Evolutionary conservation across 768 basidiomycete species (phyloP), one percentile per base, ranked within the genome.

Genomic region (Pseudohyphozyma bogoriensis): DNA sequence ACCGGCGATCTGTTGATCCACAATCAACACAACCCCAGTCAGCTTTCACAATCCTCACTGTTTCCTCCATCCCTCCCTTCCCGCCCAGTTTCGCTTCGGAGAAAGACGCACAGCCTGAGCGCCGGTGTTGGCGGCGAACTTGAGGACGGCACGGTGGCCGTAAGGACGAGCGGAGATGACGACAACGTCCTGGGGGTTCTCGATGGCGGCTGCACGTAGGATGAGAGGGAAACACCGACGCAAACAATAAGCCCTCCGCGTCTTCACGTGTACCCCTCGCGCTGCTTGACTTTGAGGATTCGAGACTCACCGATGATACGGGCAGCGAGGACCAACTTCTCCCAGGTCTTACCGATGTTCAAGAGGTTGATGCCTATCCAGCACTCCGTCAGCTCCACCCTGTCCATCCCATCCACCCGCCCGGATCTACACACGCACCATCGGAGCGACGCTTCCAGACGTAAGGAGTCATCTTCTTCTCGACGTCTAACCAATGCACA

Each of bases 331-430:
- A 97, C 91, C 67, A 99, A 83, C 78, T 99, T 99, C 78, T 96
- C 93, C 92, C 92, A 97, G 67, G 93, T 99, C 83, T 97, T 99
- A 73, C 95, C 95, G 69, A 97, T 86, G 84, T 97, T 95, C 71
- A 96, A 77, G 73, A 99, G 79, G 79, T 99, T 86, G 76, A 96
- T 89, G 68, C n/a, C n/a, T n/a, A n/a, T n/a, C n/a, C n/a, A n/a
- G n/a, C n/a, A n/a, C n/a, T n/a, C n/a, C n/a, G n/a, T n/a, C n/a
- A n/a, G n/a, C n/a, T n/a, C n/a, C n/a, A n/a, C n/a, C n/a, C n/a
- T n/a, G n/a, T n/a, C n/a, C n/a, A n/a, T n/a, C n/a, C n/a, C n/a
- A n/a, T n/a, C n/a, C n/a, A n/a, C n/a, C n/a, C n/a, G n/a, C n/a
- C n/a, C n/a, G n/a, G n/a, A n/a, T n/a, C n/a, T n/a, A n/a, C n/a